These are phyloP conservation scores for Phaeolepiota aurea DNA, from an alignment of 768 basidiomycete genomes.

Conservation along the genomic window DNA sequence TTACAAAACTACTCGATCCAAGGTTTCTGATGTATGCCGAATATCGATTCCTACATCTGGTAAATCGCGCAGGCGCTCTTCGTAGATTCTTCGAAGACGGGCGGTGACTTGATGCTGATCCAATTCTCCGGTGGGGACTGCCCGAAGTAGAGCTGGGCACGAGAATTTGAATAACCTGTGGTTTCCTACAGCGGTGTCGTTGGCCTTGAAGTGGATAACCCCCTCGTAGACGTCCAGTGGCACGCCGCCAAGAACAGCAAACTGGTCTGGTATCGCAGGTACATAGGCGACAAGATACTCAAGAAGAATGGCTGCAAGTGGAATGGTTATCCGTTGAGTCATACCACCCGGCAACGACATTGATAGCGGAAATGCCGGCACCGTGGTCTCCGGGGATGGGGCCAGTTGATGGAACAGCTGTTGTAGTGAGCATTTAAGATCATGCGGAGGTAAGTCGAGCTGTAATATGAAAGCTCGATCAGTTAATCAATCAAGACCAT, in stretches of 20 bases:
- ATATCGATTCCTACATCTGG: slow-evolving; percentile 16
- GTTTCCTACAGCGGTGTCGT: not conserved
- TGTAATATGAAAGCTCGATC: too few relatives aligned
- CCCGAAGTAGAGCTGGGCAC: slow-evolving; percentile 30
- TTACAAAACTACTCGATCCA: slow-evolving; percentile 43
- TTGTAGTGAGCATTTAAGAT: slow-evolving; percentile 1
- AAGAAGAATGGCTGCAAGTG: slow-evolving; percentile 50
- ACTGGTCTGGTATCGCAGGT: slow-evolving; percentile 16
- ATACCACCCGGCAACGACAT: slow-evolving; percentile 19
- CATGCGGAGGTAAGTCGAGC: slow-evolving; percentile 1
- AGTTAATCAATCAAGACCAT: slow-evolving; percentile 3
- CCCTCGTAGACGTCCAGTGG: slow-evolving; percentile 46
- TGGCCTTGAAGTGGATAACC: slow-evolving; percentile 11
- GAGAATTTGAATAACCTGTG: slow-evolving; percentile 51
- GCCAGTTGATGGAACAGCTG: not conserved
- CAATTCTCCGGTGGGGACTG: slow-evolving; percentile 10
- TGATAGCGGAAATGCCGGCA: slow-evolving; percentile 7
- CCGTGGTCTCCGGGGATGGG: not conserved
- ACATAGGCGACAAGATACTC: slow-evolving; percentile 55
- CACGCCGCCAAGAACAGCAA: slow-evolving; percentile 34
- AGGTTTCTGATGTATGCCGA: slow-evolving; percentile 23
- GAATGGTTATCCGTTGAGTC: slow-evolving; percentile 24
- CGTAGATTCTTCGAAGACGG: slow-evolving; percentile 25
- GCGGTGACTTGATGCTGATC: slow-evolving; percentile 16
- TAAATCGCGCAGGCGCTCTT: slow-evolving; percentile 16